phyloP scores from a whole-genome alignment of 2,329 filamentous ascomycete species.

The Penicillium sp. region DNA sequence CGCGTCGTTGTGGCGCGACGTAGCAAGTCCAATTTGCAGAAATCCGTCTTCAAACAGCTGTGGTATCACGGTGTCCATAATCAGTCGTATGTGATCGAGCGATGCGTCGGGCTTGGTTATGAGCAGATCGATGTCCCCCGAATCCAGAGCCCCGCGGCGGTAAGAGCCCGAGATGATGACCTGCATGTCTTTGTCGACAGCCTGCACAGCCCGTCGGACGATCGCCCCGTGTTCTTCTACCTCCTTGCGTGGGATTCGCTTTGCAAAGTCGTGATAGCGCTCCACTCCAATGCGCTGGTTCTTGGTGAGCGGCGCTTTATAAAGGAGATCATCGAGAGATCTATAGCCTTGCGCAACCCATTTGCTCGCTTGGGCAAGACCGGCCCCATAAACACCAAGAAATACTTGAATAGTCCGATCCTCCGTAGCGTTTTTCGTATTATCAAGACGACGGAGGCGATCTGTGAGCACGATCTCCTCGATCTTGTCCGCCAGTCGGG shows the following conservation, averaged over 20 bases:
- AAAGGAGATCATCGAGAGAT: slow-evolving; percentile 66
- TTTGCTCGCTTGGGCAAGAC: slow-evolving; percentile 62
- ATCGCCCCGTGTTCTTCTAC: slow-evolving; percentile 64
- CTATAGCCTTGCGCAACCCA: slow-evolving; percentile 74
- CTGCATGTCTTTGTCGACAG: slow-evolving; percentile 61
- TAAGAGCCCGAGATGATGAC: slow-evolving; percentile 80
- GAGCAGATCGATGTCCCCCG: slow-evolving; percentile 79
- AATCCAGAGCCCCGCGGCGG: slow-evolving; percentile 68
- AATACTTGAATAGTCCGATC: slow-evolving; percentile 65
- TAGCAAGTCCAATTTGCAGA: slow-evolving; percentile 65
- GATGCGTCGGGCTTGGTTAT: slow-evolving; percentile 64
- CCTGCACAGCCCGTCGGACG: slow-evolving; percentile 56
- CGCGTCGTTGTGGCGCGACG: slow-evolving; percentile 51
- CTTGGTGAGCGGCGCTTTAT: slow-evolving; percentile 58
- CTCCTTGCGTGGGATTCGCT: slow-evolving; percentile 71
- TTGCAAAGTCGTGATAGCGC: slow-evolving; percentile 72
- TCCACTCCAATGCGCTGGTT: slow-evolving; percentile 74
- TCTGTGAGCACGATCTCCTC: slow-evolving; percentile 80
- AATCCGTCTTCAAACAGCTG: slow-evolving; percentile 59
- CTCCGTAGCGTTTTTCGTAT: slow-evolving; percentile 62
- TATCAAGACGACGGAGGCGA: slow-evolving; percentile 65
- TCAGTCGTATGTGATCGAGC: slow-evolving; percentile 56
- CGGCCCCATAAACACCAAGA: slow-evolving; percentile 73
- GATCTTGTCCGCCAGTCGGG: slow-evolving; percentile 74
- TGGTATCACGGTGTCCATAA: slow-evolving; percentile 60